Conservation (phyloP, 495 filamentous ascomycete species). For the Penicillium bovifimosum region DNA sequence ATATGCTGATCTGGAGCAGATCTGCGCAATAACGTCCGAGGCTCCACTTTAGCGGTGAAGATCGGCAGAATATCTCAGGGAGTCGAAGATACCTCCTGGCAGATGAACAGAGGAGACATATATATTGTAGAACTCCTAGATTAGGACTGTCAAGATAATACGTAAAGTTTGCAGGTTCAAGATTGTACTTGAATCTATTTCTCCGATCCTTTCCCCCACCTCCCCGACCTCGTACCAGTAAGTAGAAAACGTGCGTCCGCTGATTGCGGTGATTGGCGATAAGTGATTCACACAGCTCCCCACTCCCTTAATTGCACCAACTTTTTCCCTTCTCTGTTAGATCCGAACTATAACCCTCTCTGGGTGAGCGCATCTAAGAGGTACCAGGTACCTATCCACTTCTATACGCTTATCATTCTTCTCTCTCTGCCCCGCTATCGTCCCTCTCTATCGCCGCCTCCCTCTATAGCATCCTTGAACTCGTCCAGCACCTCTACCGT, state of each 20-base stretch:
- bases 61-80: not conserved
- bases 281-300: constrained; percentile 10
- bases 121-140: too few relatives aligned
- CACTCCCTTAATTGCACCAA: constrained; percentile 17
- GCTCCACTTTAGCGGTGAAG: not conserved
- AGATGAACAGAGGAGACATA: not conserved
- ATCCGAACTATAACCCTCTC: constrained; percentile 4
- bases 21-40: not conserved
- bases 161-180: too few relatives aligned
- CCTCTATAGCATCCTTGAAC: not conserved
- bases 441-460: not conserved
- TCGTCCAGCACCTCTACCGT: not conserved
- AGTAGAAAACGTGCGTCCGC: constrained; percentile 18
- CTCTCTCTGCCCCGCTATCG: not conserved
- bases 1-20: not conserved
- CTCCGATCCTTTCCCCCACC: not conserved
- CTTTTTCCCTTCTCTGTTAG: constrained; percentile 6
- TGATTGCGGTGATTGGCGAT: constrained; percentile 22
- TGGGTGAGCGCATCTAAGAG: not conserved
- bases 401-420: not conserved
- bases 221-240: not conserved
- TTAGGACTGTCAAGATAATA: too few relatives aligned
- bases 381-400: not conserved
- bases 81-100: not conserved
- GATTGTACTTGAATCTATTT: too few relatives aligned